Evolutionary conservation across 345 rosid species (phyloP).

Genomic region (Rhodomyrtus tomentosa): DNA sequence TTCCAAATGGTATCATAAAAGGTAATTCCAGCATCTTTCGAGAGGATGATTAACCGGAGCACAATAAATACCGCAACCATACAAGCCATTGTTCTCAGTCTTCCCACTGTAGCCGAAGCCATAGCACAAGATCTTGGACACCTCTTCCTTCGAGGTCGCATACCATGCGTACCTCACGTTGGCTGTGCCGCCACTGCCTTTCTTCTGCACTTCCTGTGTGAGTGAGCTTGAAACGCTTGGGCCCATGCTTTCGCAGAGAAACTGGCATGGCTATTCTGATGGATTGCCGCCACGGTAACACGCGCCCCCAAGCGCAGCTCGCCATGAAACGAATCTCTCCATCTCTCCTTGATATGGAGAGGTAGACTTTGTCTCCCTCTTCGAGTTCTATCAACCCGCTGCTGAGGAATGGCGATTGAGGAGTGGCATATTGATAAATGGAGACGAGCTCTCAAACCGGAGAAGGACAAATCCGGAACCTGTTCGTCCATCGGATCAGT

Average conservation of each 20-base stretch:
- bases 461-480: conserved; percentile 21
- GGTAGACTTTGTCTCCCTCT: conserved; percentile 41
- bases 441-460: conserved; percentile 43
- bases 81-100: conserved; percentile 22
- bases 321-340: conserved; percentile 22
- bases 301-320: conserved; percentile 25
- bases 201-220: conserved; percentile 40
- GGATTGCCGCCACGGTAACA: conserved; percentile 31
- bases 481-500: not conserved
- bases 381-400: conserved; percentile 21
- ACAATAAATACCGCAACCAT: conserved; percentile 53
- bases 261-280: conserved; percentile 20
- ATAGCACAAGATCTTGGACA: conserved; percentile 27
- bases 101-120: conserved; percentile 37
- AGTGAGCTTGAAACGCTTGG: conserved; percentile 40
- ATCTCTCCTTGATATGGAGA: conserved; percentile 31
- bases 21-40: conserved; percentile 31
- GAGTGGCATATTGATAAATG: not conserved
- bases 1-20: not conserved
- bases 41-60: conserved; percentile 48
- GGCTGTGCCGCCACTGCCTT: conserved; percentile 30
- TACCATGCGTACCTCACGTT: conserved; percentile 68
- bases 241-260: conserved; percentile 33
- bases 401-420: not conserved
- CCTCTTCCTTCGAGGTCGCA: conserved; percentile 30